phyloP scores from a whole-genome alignment of 805 yeast genomes.

The Hanseniaspora vineae region DNA sequence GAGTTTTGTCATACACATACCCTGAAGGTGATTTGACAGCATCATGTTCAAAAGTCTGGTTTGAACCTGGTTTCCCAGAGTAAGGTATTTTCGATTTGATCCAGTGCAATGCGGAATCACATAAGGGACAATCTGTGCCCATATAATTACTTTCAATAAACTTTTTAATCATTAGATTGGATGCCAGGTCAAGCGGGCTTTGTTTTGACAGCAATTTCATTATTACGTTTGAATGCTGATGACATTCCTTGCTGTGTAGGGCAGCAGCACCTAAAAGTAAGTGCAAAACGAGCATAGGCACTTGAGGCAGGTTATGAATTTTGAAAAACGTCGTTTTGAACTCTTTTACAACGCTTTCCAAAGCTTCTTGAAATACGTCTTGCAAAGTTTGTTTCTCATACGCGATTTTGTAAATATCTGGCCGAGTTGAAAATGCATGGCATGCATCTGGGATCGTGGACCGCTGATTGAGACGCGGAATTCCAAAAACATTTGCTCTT shows the following conservation, averaged over 20 bases:
- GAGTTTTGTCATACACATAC: background rate
- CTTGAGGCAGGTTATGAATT: background rate
- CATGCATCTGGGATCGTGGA: no score
- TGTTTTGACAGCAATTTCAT: background rate
- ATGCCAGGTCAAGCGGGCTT: background rate
- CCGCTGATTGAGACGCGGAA: no score
- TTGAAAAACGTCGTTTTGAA: background rate
- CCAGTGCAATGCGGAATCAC: background rate
- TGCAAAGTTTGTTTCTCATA: background rate
- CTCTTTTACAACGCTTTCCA: background rate
- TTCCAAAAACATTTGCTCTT: no score
- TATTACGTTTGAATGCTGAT: background rate
- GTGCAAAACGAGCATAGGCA: background rate
- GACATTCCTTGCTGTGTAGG: background rate
- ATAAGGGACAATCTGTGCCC: background rate
- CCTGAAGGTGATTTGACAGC: background rate
- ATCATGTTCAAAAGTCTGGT: background rate
- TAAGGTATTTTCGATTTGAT: background rate
- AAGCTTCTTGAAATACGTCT: background rate
- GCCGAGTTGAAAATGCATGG: no score
- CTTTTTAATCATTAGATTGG: background rate
- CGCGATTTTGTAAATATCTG: no score
- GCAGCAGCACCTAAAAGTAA: background rate
- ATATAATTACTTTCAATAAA: background rate
- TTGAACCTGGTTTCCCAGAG: background rate